A percentile compares a stretch with the other conserved stretches of the same genome.
Conservation (phyloP, 2,329 filamentous ascomycete species). For the Phyllosticta paracitricarpa region DNA sequence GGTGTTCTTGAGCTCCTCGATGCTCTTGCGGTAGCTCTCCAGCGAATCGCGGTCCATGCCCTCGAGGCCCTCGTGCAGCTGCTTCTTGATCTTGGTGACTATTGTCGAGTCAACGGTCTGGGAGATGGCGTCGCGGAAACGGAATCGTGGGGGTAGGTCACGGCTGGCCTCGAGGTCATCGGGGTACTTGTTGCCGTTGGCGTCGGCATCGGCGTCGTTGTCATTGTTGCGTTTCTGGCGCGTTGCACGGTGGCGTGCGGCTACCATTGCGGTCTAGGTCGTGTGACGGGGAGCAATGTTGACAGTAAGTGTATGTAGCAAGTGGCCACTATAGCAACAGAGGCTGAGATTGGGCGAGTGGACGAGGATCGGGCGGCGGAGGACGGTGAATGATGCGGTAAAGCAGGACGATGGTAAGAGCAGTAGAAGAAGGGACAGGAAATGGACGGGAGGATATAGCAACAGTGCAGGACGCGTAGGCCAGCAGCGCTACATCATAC, state of each 20-base stretch:
- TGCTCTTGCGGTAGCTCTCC: conserved; percentile 34
- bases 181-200: not conserved
- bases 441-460: not conserved
- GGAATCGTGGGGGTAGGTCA: conserved; percentile 14
- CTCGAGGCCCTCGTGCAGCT: conserved; percentile 38
- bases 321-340: not conserved
- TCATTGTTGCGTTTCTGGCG: not conserved
- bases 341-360: not conserved
- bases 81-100: conserved; percentile 39
- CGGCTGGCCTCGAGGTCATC: not conserved
- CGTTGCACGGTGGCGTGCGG: not conserved
- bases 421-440: not conserved
- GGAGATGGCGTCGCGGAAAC: conserved; percentile 40
- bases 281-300: not conserved
- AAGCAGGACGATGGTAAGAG: not conserved
- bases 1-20: conserved; percentile 38
- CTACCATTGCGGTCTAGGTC: not conserved
- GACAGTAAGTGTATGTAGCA: not conserved
- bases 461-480: not conserved
- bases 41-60: conserved; percentile 27
- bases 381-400: not conserved
- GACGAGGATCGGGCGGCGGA: not conserved
- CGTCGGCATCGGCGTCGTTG: not conserved
- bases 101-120: conserved; percentile 37
- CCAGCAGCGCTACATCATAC: not conserved